Evolutionary conservation across 495 filamentous ascomycete genomes (phyloP), one percentile per base, ranked within the genome.

Genomic region (Letharia columbiana): DNA sequence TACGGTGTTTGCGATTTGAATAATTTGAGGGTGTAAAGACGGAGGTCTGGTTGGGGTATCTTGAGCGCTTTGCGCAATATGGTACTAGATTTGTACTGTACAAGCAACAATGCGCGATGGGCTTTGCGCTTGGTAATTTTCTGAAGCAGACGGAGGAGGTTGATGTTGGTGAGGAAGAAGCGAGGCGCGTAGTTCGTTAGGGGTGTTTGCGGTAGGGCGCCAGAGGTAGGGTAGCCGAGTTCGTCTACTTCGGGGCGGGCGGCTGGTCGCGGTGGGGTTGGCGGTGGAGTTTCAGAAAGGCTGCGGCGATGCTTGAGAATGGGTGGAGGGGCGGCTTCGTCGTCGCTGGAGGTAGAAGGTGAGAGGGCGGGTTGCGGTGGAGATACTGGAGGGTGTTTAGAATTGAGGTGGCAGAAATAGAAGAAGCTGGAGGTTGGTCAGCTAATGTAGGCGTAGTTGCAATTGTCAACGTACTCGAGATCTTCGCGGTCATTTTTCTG

Each of bases 1-100:
- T 95, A 98, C 18, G 94, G 94, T 2, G 98, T 94, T 73, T 98
- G 95, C 65, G 89, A 91, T 75, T 98, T 98, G 86, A 97, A 96
- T 0, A 98, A 84, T 73, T 98, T 98, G 71, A 98, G 86, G 11
- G 93, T 96, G 78, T 97, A 97, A 39, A 93, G 86, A 11, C 95
- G 88, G 28, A 98, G 82, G 67, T 91, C 81, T 1, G 85, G 88
- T 72, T 98, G 91, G 2, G 92, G 92, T 45, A 96, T 89, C 70
- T 96, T 95, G 41, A 98, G 84, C 8, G 87, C 83, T 73, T 96
- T 96, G 64, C 91, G 89, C 15, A 98, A 82, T 69, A 96, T 92
- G 54, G 88, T 89, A 68, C 87, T 90, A 11, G 87, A 90, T 76
- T 97, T 98, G 81, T 96, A 98, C 68, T 94, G 89, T 17, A 98